Percentiles rank a stretch among this genome's conserved stretches.
Evolutionary conservation across 257 asterid species (phyloP).

Genomic region (Solanum bukasovii): DNA sequence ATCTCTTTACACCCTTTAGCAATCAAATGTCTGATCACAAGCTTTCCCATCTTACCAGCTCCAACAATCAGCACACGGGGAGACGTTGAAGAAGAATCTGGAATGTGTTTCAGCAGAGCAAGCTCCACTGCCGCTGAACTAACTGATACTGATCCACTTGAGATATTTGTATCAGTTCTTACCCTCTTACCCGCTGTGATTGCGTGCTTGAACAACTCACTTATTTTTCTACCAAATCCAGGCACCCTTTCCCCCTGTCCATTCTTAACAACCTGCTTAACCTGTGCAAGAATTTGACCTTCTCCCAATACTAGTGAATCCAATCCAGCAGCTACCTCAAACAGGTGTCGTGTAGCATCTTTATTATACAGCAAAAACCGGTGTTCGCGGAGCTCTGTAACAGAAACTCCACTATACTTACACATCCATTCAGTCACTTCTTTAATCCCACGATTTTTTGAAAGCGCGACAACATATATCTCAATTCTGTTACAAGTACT

Average conservation of each 20-base stretch:
- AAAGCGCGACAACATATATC: constrained; percentile 66
- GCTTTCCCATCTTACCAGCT: constrained; percentile 95
- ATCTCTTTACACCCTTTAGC: constrained; percentile 69
- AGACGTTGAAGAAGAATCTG: constrained; percentile 25
- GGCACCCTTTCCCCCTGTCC: constrained; percentile 52
- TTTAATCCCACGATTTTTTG: constrained; percentile 66
- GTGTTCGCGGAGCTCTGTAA: constrained; percentile 51
- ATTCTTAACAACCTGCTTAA: constrained; percentile 69
- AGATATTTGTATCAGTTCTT: constrained; percentile 72
- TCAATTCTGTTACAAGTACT: constrained; percentile 90
- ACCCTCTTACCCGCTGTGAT: constrained; percentile 90
- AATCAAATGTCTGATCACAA: constrained; percentile 72
- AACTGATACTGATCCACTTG: constrained; percentile 82
- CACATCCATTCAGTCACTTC: constrained; percentile 97
- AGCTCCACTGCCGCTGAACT: constrained; percentile 98
- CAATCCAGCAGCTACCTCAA: constrained; percentile 84
- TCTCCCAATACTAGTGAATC: constrained; percentile 90
- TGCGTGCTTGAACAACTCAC: constrained; percentile 71
- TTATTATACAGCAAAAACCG: constrained; percentile 46
- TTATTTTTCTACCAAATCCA: constrained; percentile 75
- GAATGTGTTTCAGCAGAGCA: constrained; percentile 60
- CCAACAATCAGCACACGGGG: constrained; percentile 68
- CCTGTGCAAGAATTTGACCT: constrained; percentile 93
- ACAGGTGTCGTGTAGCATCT: constrained; percentile 67
- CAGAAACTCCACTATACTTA: constrained; percentile 73